Evolutionary conservation across 345 rosid genomes (phyloP).

Genomic region (Citrus glauca): DNA sequence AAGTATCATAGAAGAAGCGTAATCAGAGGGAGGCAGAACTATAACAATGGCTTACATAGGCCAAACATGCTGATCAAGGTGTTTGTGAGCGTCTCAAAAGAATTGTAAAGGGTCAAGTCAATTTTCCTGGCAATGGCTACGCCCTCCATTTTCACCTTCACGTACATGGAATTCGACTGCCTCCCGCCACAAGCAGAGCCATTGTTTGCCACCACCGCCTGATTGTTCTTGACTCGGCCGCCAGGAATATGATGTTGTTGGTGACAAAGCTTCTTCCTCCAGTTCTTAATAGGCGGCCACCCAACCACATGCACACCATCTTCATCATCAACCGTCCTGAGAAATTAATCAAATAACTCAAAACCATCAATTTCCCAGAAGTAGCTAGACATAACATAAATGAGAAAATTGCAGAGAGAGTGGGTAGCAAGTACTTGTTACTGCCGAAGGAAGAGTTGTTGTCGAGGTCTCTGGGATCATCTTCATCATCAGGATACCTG

Average conservation of each 20-base stretch:
- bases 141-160: conserved; percentile 57
- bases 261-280: conserved; percentile 12
- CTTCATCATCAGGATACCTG: conserved; percentile 16
- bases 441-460: conserved; percentile 5
- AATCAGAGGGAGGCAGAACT: not conserved
- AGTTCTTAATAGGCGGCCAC: conserved; percentile 39
- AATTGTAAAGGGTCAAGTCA: conserved; percentile 29
- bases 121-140: conserved; percentile 48
- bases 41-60: conserved; percentile 18
- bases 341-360: not conserved
- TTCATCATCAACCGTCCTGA: conserved; percentile 17
- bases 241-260: not conserved
- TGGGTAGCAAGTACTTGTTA: conserved; percentile 10
- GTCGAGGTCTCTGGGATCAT: conserved; percentile 5
- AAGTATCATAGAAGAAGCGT: not conserved
- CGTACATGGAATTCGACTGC: conserved; percentile 27
- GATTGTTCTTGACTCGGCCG: not conserved
- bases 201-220: conserved; percentile 2
- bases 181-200: conserved; percentile 13
- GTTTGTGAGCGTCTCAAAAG: conserved; percentile 26
- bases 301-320: conserved; percentile 20
- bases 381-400: not conserved
- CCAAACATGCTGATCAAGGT: conserved; percentile 42
- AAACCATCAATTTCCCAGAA: not conserved
- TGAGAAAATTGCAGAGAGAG: not conserved